Conservation (phyloP, 352 stramenopile species). For the Phytophthora brassicae region DNA sequence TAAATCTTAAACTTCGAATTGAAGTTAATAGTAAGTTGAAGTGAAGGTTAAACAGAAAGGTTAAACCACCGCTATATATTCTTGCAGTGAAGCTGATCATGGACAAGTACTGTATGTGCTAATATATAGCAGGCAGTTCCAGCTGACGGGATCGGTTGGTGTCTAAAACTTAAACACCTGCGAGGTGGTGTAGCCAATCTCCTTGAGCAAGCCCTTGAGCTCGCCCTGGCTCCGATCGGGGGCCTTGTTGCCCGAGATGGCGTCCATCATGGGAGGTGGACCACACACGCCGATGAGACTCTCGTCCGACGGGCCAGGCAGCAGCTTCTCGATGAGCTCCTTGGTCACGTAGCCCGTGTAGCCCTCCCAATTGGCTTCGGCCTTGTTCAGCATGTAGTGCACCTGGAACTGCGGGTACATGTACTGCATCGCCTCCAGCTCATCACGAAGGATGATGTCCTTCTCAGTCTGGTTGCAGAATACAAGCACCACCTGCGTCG, state of each 20-base stretch:
- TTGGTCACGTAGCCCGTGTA: slow-evolving; percentile 69
- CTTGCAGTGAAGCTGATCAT: too few relatives aligned
- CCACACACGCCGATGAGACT: slow-evolving; percentile 81
- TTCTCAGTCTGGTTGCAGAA: slow-evolving; percentile 80
- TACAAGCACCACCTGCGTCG: slow-evolving; percentile 77
- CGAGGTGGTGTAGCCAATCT: slow-evolving; percentile 53
- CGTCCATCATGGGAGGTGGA: slow-evolving; percentile 82
- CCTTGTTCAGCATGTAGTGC: slow-evolving; percentile 57
- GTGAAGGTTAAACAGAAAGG: too few relatives aligned
- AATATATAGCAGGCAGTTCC: too few relatives aligned
- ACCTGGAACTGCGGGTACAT: slow-evolving; percentile 70
- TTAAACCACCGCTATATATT: too few relatives aligned
- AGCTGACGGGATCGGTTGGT: slow-evolving; percentile 8
- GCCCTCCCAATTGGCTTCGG: slow-evolving; percentile 49
- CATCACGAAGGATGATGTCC: slow-evolving; percentile 85
- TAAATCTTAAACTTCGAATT: too few relatives aligned
- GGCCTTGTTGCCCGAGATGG: slow-evolving; percentile 77
- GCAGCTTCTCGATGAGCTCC: slow-evolving; percentile 66
- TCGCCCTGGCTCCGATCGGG: slow-evolving; percentile 79
- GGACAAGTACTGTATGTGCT: too few relatives aligned
- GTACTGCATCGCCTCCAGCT: slow-evolving; percentile 66
- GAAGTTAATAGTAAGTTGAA: too few relatives aligned
- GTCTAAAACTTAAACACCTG: slow-evolving; percentile 76
- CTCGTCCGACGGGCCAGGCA: slow-evolving; percentile 63
- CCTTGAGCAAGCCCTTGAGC: slow-evolving; percentile 74